Evolutionary conservation across 176 grass and related monocot genomes (phyloP).

Genomic region (Carex kokanica): DNA sequence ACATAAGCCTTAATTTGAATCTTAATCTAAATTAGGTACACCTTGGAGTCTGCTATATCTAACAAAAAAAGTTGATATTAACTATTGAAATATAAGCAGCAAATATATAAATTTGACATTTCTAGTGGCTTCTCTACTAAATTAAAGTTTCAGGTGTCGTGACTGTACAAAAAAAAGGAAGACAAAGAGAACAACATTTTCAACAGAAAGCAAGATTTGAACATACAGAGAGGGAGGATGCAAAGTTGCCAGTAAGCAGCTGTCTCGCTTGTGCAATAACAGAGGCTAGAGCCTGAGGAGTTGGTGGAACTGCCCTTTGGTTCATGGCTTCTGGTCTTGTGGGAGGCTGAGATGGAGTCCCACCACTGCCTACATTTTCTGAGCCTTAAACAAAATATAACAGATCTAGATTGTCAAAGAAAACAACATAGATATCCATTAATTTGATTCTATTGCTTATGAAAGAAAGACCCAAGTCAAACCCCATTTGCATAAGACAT

Average conservation of each 20-base stretch:
- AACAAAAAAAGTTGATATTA: neutral
- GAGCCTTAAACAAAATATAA: conserved; percentile 25
- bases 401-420: conserved; percentile 29
- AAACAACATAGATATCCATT: neutral
- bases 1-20: neutral
- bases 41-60: neutral
- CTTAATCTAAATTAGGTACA: neutral
- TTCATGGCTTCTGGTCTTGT: conserved; percentile 42
- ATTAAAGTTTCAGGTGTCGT: neutral
- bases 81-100: neutral
- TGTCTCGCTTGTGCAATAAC: conserved; percentile 64
- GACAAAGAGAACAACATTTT: conserved; percentile 1
- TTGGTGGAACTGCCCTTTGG: conserved; percentile 55
- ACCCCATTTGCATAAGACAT: neutral
- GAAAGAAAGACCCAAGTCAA: neutral
- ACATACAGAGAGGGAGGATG: conserved; percentile 79
- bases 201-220: conserved; percentile 15
- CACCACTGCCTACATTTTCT: conserved; percentile 36
- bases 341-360: conserved; percentile 43
- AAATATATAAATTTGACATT: neutral
- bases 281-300: conserved; percentile 62
- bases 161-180: conserved; percentile 14
- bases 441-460: neutral
- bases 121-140: neutral
- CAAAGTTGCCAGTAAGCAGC: conserved; percentile 61